Conservation (phyloP, 2,329 filamentous ascomycete genomes). For the Trichocomaceae sp. region DNA sequence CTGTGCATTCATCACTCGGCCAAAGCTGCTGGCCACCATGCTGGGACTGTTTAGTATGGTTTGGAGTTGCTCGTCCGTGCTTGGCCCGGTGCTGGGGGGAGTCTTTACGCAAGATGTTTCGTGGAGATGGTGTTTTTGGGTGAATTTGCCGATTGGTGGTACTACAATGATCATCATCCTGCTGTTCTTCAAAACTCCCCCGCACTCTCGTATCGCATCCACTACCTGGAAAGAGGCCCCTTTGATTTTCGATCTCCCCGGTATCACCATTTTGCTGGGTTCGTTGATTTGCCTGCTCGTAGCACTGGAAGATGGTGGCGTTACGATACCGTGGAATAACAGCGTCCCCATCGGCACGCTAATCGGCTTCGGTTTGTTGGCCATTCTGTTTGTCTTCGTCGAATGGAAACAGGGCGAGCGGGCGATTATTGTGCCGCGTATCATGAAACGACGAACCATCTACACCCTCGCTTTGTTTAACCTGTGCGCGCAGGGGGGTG, state of each 20-base stretch:
- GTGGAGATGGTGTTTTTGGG: conserved; percentile 39
- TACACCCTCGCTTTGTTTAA: conserved; percentile 24
- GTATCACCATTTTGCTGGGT: conserved; percentile 17
- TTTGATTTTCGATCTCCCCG: conserved; percentile 19
- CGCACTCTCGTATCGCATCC: not conserved
- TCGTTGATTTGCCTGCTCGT: conserved; percentile 19
- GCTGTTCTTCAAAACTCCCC: conserved; percentile 21
- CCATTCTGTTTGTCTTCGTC: conserved; percentile 15
- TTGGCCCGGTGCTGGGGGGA: conserved; percentile 44
- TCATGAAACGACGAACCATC: conserved; percentile 34
- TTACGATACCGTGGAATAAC: conserved; percentile 19
- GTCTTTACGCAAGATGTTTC: conserved; percentile 39
- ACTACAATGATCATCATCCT: conserved; percentile 15
- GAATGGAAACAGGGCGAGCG: conserved; percentile 12
- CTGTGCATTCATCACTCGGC: conserved; percentile 13
- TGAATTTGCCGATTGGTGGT: conserved; percentile 15
- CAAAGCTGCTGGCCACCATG: not conserved
- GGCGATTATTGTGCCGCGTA: conserved; percentile 28
- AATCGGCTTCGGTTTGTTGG: conserved; percentile 14
- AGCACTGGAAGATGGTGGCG: conserved; percentile 22
- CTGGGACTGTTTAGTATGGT: not conserved
- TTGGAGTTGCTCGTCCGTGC: conserved; percentile 40
- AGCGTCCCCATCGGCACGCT: conserved; percentile 17
- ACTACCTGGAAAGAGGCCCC: conserved; percentile 17
- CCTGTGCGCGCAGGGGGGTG: conserved; percentile 29